A percentile compares a stretch with the other conserved stretches of the same genome.
Conservation (phyloP, 2,329 filamentous ascomycete genomes). For the Fusarium solani-melongenae region DNA sequence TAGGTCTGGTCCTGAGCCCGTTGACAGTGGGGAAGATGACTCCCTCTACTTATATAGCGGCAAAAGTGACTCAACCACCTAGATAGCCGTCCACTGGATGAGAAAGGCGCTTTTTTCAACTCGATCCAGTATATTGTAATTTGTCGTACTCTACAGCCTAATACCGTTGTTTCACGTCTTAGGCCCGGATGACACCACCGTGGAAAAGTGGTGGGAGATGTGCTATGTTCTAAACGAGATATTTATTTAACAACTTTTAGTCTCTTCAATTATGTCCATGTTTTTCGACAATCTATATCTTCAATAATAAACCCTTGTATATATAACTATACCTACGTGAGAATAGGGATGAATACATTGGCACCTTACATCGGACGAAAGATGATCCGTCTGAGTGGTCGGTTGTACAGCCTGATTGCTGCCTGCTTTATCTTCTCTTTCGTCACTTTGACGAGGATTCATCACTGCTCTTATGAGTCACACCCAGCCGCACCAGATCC, state of each 20-base stretch:
- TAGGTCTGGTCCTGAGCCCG: neutral
- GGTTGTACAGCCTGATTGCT: neutral
- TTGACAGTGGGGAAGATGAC: neutral
- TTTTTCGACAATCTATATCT: neutral
- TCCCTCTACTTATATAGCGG: neutral
- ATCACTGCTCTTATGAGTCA: neutral
- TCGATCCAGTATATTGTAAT: neutral
- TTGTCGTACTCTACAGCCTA: neutral
- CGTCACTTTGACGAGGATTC: neutral
- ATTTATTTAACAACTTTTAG: neutral
- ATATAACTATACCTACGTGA: rapidly evolving
- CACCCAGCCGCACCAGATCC: neutral
- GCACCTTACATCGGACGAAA: neutral
- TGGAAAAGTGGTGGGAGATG: neutral
- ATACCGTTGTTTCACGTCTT: neutral
- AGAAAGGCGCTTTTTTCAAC: neutral
- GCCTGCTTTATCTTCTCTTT: neutral
- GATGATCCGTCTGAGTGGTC: neutral
- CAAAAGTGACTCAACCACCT: neutral
- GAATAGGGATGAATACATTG: neutral
- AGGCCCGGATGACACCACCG: neutral
- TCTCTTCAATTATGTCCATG: neutral
- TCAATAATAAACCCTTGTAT: neutral
- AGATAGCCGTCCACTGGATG: neutral
- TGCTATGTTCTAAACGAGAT: neutral